Percentiles rank a stretch among this genome's conserved stretches.
These are phyloP conservation scores for Metarhizium anisopliae DNA, from an alignment of 2,329 filamentous ascomycete genomes.

Conservation along the genomic window DNA sequence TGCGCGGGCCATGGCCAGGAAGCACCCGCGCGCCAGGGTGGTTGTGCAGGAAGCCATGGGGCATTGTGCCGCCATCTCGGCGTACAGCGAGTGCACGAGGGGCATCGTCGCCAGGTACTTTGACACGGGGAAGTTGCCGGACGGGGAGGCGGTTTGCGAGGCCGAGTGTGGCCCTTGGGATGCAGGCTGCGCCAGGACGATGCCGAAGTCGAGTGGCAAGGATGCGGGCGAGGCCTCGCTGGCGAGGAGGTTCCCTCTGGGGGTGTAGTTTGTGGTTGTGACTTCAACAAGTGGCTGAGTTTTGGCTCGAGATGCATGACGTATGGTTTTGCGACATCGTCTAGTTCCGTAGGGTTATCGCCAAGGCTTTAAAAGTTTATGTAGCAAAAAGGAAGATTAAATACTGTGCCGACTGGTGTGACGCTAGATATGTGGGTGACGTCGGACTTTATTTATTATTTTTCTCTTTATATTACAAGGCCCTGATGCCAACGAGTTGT, in stretches of 20 bases:
- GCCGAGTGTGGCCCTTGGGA: slow-evolving; percentile 13
- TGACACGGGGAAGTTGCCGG: slow-evolving; percentile 11
- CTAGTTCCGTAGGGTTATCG: too few species aligned
- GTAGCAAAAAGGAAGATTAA: too few species aligned
- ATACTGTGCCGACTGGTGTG: too few species aligned
- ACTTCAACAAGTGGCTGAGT: neutral
- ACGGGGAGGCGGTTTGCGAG: slow-evolving; percentile 10
- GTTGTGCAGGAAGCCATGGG: slow-evolving; percentile 14
- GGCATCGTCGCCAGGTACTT: slow-evolving; percentile 12
- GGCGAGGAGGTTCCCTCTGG: slow-evolving; percentile 3
- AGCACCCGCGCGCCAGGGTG: slow-evolving; percentile 13
- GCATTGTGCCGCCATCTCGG: slow-evolving; percentile 7
- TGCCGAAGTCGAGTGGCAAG: neutral
- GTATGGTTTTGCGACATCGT: too few species aligned
- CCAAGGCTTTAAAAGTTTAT: too few species aligned
- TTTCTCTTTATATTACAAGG: too few species aligned
- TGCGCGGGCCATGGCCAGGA: slow-evolving; percentile 8
- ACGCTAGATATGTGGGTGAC: too few species aligned
- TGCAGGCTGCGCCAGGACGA: slow-evolving; percentile 9
- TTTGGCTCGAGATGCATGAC: too few species aligned
- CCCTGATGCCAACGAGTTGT: too few species aligned
- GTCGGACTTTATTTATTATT: too few species aligned
- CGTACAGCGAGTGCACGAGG: slow-evolving; percentile 11
- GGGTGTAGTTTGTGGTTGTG: neutral
- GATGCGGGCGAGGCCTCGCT: neutral